phyloP scores from a whole-genome alignment of 345 rosid genomes.

The Eucalyptus cladocalyx region DNA sequence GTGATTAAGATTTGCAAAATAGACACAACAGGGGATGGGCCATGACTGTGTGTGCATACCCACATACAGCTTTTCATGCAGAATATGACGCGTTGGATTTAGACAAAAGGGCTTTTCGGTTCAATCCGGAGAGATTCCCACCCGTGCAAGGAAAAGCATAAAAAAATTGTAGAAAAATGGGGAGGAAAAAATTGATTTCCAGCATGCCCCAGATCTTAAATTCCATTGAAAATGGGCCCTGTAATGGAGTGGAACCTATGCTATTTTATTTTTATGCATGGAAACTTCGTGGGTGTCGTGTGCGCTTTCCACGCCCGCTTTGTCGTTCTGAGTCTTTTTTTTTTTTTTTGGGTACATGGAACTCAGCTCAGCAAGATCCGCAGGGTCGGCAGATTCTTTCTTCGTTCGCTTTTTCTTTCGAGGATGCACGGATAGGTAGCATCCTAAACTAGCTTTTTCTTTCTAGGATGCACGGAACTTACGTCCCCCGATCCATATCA shows the following conservation, averaged over 20 bases:
- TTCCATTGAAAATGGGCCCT: background rate
- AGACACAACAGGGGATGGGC: background rate
- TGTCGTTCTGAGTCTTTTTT: background rate
- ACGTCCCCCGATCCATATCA: background rate
- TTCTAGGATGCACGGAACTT: background rate
- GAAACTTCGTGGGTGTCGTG: background rate
- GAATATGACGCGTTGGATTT: background rate
- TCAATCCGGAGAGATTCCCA: background rate
- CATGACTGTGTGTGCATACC: background rate
- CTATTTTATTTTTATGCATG: background rate
- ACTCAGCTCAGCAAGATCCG: background rate
- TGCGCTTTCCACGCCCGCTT: background rate
- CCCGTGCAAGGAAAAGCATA: background rate
- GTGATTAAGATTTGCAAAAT: background rate
- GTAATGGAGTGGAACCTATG: background rate
- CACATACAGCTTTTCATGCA: background rate
- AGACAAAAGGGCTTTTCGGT: background rate
- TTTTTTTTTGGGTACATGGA: background rate
- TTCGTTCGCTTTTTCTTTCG: background rate
- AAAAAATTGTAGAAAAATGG: background rate
- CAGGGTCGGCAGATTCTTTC: background rate
- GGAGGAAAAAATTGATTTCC: background rate
- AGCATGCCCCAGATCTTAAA: background rate
- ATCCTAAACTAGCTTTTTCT: background rate
- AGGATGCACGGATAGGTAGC: background rate